Conservation (phyloP, 139 green algal species). For the Chlamydomonas urium region DNA sequence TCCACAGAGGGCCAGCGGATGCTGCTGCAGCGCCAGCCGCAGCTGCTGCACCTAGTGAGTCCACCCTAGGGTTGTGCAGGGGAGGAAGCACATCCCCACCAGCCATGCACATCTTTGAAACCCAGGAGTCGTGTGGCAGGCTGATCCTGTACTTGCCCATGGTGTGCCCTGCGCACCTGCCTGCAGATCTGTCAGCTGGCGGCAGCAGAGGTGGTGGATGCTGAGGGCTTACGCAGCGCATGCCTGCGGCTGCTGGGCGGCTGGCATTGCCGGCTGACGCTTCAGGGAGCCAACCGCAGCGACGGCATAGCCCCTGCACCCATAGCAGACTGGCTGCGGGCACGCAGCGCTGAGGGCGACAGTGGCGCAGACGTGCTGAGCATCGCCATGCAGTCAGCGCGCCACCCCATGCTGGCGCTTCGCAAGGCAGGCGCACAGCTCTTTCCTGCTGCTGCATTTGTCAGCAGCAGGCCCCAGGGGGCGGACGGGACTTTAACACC, state of each 20-base stretch:
- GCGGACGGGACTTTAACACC: too few relatives aligned
- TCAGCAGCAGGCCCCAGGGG: background rate
- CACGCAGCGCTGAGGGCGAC: too few relatives aligned
- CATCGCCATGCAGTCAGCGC: background rate
- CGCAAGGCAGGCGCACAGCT: conserved; percentile 12
- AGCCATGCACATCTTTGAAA: too few relatives aligned
- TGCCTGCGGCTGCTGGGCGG: background rate
- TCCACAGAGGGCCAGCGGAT: conserved; percentile 5
- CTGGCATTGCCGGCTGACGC: background rate
- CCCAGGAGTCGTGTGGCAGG: too few relatives aligned
- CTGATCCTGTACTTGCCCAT: too few relatives aligned
- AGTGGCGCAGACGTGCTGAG: too few relatives aligned
- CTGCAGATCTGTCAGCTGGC: too few relatives aligned
- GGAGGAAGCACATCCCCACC: too few relatives aligned
- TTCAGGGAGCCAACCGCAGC: background rate
- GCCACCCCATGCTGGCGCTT: conserved; percentile 10
- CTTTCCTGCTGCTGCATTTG: background rate
- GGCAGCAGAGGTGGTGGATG: conserved; percentile 4
- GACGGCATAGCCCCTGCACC: background rate
- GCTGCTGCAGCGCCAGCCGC: background rate
- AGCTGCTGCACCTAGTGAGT: conserved; percentile 11
- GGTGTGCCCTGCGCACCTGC: too few relatives aligned
- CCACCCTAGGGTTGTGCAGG: too few relatives aligned
- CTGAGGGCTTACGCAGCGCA: conserved; percentile 12
- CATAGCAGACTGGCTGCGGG: too few relatives aligned